Conservation (phyloP, 371 early-diverging fungal genomes). For the Haplosporangium sp. region DNA sequence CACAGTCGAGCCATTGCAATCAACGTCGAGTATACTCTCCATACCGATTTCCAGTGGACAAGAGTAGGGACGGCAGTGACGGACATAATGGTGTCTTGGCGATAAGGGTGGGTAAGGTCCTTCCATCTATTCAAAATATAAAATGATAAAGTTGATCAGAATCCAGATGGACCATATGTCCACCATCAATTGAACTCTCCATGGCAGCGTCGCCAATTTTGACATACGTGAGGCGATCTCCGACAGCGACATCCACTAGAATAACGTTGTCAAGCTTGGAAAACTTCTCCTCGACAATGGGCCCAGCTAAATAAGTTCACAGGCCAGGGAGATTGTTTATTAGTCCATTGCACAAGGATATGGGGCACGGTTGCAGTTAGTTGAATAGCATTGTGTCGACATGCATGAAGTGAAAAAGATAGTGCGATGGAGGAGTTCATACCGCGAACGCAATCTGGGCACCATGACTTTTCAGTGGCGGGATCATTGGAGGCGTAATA, state of each 20-base stretch:
- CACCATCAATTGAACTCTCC: too few species aligned
- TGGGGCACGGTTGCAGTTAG: too few species aligned
- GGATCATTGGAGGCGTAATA: constrained; percentile 46
- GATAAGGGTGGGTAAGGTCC: constrained; percentile 61
- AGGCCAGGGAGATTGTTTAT: neutral
- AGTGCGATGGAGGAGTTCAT: too few species aligned
- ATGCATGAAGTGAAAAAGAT: too few species aligned
- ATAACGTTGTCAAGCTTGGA: constrained; percentile 55
- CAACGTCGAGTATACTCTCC: neutral
- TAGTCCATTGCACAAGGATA: neutral
- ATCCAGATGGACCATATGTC: neutral
- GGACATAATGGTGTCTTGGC: constrained; percentile 54
- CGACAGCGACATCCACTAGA: constrained; percentile 65
- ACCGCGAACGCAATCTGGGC: constrained; percentile 66
- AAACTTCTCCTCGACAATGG: constrained; percentile 61
- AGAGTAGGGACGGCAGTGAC: constrained; percentile 68
- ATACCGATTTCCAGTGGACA: constrained; percentile 65
- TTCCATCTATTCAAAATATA: constrained; percentile 59
- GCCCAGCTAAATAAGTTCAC: constrained; percentile 58
- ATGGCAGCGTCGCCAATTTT: neutral
- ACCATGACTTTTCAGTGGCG: constrained; percentile 67
- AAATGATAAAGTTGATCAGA: neutral
- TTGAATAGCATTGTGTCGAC: too few species aligned
- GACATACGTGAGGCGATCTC: constrained; percentile 56
- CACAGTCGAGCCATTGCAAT: too few species aligned